Evolutionary conservation across 306 rosid genomes (phyloP).

Genomic region (Betula pendula): DNA sequence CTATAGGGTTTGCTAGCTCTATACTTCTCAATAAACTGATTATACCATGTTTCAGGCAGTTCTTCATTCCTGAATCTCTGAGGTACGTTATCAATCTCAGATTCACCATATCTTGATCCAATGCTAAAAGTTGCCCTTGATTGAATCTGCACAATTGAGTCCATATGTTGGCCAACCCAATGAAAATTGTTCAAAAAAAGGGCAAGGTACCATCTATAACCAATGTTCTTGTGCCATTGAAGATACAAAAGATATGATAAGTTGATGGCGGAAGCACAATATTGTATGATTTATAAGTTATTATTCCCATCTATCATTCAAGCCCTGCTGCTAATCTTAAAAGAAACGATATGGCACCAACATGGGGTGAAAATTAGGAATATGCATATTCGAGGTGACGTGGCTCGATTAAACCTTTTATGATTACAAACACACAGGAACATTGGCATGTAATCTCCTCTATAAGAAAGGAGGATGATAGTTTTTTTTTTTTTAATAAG

Average conservation of each 20-base stretch:
- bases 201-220: background rate
- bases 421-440: background rate
- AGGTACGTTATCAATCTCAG: constrained; percentile 51
- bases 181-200: background rate
- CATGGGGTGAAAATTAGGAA: background rate
- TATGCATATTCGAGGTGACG: background rate
- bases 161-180: background rate
- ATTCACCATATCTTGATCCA: constrained; percentile 65
- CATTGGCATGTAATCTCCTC: background rate
- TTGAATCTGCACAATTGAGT: constrained; percentile 55
- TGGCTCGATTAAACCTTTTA: background rate
- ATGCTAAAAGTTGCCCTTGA: constrained; percentile 44
- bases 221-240: background rate
- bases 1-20: constrained; percentile 51
- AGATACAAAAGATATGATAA: background rate
- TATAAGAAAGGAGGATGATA: background rate
- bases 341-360: background rate
- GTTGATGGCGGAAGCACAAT: background rate
- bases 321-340: background rate
- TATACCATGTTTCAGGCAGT: constrained; percentile 83
- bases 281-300: background rate
- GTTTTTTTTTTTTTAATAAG: too few species aligned
- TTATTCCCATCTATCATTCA: background rate
- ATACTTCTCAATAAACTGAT: constrained; percentile 65
- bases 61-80: constrained; percentile 57